phyloP scores from a whole-genome alignment of 345 rosid genomes.

The Lepidium sativum region DNA sequence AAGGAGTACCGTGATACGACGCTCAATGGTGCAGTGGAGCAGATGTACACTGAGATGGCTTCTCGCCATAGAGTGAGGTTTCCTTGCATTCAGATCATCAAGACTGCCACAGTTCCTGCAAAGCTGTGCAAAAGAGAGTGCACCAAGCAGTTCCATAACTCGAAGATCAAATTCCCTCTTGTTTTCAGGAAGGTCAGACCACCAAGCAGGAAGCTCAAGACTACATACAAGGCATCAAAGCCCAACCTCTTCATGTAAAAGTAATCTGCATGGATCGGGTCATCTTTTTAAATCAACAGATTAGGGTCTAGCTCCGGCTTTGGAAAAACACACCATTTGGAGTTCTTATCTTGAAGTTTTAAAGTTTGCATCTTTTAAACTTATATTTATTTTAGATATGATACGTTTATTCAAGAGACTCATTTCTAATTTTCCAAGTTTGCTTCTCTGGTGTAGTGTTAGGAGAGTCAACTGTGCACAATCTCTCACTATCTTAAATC shows the following conservation, averaged over 20 bases:
- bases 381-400: not conserved
- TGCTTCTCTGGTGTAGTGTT: not conserved
- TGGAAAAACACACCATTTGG: not conserved
- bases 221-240: slow-evolving; percentile 45
- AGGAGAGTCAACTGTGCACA: not conserved
- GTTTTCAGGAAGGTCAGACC: slow-evolving; percentile 47
- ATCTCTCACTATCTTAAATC: not conserved
- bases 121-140: slow-evolving; percentile 49
- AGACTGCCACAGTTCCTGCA: slow-evolving; percentile 48
- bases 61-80: slow-evolving; percentile 60
- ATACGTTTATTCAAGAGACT: not conserved
- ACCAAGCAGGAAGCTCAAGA: slow-evolving; percentile 54
- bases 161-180: slow-evolving; percentile 47
- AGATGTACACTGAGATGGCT: slow-evolving; percentile 69
- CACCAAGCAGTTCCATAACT: slow-evolving; percentile 58
- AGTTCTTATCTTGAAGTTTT: not conserved
- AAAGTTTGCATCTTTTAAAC: not conserved
- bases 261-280: not conserved
- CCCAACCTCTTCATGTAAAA: slow-evolving; percentile 50
- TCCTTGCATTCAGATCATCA: slow-evolving; percentile 62
- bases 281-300: not conserved
- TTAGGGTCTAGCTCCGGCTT: not conserved
- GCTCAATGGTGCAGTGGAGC: slow-evolving; percentile 52
- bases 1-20: slow-evolving; percentile 54
- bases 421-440: not conserved